A percentile compares a stretch with the other conserved stretches of the same genome.
Conservation (phyloP, 2,329 filamentous ascomycete species). For the Xylariaceae sp. region DNA sequence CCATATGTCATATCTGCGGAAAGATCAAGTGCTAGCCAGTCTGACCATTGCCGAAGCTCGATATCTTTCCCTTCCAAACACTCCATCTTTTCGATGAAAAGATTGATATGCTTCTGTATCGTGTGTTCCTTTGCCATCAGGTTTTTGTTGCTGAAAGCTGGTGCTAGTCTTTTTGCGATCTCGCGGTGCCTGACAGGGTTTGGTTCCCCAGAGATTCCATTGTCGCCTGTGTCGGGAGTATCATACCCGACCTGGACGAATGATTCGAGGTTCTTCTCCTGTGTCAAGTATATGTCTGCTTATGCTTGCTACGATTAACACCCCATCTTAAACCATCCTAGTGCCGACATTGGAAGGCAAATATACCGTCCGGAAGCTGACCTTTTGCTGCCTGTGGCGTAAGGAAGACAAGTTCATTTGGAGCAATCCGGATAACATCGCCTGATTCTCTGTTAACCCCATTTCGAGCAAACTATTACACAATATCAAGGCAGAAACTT, state of each 20-base stretch:
- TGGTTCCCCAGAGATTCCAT: constrained; percentile 26
- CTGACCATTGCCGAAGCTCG: constrained; percentile 27
- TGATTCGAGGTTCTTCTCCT: constrained; percentile 20
- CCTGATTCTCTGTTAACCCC: constrained; percentile 7
- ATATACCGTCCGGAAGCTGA: not conserved
- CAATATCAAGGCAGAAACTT: not conserved
- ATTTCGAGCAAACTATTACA: not conserved
- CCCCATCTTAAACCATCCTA: not conserved
- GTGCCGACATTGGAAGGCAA: not conserved
- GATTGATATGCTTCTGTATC: constrained; percentile 22
- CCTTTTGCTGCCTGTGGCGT: constrained; percentile 21
- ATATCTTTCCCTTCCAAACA: constrained; percentile 6
- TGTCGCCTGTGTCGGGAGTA: constrained; percentile 23
- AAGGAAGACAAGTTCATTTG: constrained; percentile 20
- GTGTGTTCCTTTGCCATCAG: constrained; percentile 16
- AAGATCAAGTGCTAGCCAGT: constrained; percentile 35
- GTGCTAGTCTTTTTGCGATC: constrained; percentile 25
- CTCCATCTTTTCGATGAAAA: constrained; percentile 22
- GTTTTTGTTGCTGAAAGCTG: constrained; percentile 25
- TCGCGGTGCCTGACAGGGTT: constrained; percentile 27
- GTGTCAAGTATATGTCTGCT: constrained; percentile 22
- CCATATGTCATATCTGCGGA: constrained; percentile 34
- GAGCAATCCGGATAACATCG: constrained; percentile 20
- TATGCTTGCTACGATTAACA: not conserved
- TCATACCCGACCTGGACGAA: constrained; percentile 26